A percentile compares a stretch with the other conserved stretches of the same genome.
Evolutionary conservation across 2,329 filamentous ascomycete species (phyloP).

Genomic region (Talaromyces sp.): DNA sequence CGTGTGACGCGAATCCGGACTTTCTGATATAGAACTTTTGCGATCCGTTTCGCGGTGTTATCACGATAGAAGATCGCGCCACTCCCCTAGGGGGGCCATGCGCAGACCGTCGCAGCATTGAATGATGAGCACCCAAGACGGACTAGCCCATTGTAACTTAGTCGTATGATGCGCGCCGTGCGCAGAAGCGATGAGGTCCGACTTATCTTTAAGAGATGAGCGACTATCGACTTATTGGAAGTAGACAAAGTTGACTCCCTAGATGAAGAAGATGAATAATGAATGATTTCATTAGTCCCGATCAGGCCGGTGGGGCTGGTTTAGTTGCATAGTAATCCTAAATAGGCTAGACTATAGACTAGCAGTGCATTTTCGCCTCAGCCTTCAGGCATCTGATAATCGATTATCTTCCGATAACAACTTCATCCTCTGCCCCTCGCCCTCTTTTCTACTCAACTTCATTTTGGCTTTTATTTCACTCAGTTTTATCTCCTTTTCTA

Average conservation of each 20-base stretch:
- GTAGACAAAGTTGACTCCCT: background rate
- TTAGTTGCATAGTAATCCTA: background rate
- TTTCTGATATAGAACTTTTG: conserved; percentile 1
- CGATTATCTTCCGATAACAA: background rate
- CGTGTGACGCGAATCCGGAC: background rate
- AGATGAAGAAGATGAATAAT: background rate
- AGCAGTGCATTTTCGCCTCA: conserved; percentile 1
- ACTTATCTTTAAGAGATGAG: background rate
- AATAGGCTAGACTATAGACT: background rate
- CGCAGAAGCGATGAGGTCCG: background rate
- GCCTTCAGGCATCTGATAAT: background rate
- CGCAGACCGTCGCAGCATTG: conserved; percentile 15
- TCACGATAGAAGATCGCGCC: conserved; percentile 10
- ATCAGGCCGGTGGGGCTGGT: conserved; percentile 3
- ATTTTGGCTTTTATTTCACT: background rate
- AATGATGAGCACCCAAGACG: background rate
- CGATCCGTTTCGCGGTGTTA: background rate
- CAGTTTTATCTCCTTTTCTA: background rate
- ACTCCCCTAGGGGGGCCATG: conserved; percentile 16
- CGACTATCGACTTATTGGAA: background rate
- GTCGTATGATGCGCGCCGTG: background rate
- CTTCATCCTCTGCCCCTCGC: background rate
- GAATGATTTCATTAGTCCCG: conserved; percentile 9
- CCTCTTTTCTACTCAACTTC: background rate
- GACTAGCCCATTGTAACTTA: conserved; percentile 9